Conservation (phyloP, 2,329 filamentous ascomycete species). For the Microdochium bolleyi region DNA sequence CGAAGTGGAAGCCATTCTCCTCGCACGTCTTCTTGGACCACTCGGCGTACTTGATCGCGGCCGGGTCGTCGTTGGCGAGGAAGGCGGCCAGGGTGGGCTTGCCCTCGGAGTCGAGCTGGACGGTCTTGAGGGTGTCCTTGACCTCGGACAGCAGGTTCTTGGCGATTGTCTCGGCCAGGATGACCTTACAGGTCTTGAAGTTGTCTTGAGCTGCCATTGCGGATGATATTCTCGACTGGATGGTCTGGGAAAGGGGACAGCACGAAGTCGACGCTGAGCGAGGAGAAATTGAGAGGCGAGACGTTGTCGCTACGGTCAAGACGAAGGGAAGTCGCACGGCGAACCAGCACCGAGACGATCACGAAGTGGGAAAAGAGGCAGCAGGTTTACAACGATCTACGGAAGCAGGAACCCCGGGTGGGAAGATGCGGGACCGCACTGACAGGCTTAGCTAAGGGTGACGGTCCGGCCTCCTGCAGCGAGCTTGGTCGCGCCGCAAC, state of each 20-base stretch:
- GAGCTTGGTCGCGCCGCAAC: too few relatives aligned
- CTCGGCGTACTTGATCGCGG: conserved; percentile 87
- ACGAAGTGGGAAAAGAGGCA: background rate
- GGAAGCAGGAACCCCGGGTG: background rate
- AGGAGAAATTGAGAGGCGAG: background rate
- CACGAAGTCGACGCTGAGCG: background rate
- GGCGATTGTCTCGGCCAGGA: conserved; percentile 81
- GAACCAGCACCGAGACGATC: background rate
- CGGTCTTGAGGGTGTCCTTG: conserved; percentile 61
- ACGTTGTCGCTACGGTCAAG: background rate
- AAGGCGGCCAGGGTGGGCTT: conserved; percentile 82
- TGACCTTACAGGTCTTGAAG: conserved; percentile 79
- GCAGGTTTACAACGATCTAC: background rate
- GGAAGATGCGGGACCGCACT: background rate
- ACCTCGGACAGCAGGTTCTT: conserved; percentile 76
- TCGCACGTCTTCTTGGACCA: conserved; percentile 95
- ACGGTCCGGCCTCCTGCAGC: background rate
- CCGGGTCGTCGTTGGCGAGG: conserved; percentile 84
- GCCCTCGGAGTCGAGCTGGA: conserved; percentile 46
- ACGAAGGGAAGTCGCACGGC: background rate
- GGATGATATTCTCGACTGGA: conserved; percentile 1
- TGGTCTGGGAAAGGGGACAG: background rate
- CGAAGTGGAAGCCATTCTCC: conserved; percentile 90
- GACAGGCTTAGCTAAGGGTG: background rate
- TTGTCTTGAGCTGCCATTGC: conserved; percentile 32